Evolutionary conservation across 2,329 filamentous ascomycete species (phyloP), one percentile per base, ranked within the genome.

Genomic region (Aulographum hederae): DNA sequence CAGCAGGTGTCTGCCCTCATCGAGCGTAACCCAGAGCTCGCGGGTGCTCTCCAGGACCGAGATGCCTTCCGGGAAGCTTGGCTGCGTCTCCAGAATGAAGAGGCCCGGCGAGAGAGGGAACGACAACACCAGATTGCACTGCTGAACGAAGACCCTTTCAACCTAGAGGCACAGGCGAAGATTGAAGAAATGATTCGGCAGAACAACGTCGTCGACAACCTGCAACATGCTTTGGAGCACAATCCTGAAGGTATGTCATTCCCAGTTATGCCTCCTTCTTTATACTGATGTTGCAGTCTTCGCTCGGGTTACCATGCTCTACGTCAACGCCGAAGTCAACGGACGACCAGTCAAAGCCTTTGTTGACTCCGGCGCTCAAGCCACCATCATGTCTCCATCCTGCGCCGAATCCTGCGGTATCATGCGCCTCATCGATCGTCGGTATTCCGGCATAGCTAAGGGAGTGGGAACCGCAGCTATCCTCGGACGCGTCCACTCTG

Each of bases 171-270:
- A 6, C 89, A 98, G 56, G 67, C 67, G 29, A 81, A 77, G 57
- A 98, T 98, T 39, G 86, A 89, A 49, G 89, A 98, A 57, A 91
- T 95, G 56, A 98, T 98, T 48, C 75, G 89, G 34, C 80, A 94
- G 55, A 80, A 95, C 56, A 68, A 77, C 12, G 86, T 98, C 28
- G 84, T 86, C 54, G 84, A 94, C 57, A 98, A 98, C 47, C 56
- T 95, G 37, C 84, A 95, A 48, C 89, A 85, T 56, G 89, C 89
- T 26, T 86, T 94, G 67, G 86, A 95, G 56, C 77, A 95, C 56
- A 93, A 91, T 46, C 89, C 89, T 1, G 89, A 95, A 69, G 86
- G 86, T 91, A 58, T 44, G 67, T 56, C 26, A 12, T 26, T 36
- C 17, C 8, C n/a, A 21, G 31, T 14, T 15, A 28, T 16, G 18